Evolutionary conservation across 768 basidiomycete genomes (phyloP).

Genomic region (Leccinum arenicola): DNA sequence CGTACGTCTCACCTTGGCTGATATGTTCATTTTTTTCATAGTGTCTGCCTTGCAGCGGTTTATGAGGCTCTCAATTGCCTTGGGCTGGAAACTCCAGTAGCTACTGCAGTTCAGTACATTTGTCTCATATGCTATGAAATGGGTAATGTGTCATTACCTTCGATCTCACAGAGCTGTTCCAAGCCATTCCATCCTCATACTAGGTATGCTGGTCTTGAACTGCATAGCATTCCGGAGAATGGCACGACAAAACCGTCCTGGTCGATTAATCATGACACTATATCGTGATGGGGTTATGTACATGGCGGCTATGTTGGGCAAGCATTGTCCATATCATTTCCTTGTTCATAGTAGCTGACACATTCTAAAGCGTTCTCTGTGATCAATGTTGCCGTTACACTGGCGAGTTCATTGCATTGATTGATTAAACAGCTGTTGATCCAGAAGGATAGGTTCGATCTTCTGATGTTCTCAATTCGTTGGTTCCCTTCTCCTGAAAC

Average conservation of each 20-base stretch:
- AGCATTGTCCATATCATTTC: neutral
- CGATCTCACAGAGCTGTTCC: neutral
- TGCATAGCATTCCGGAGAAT: constrained; percentile 16
- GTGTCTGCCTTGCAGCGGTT: constrained; percentile 4
- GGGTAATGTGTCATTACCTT: neutral
- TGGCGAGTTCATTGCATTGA: constrained; percentile 4
- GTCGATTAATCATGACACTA: constrained; percentile 12
- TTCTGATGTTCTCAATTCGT: constrained; percentile 20
- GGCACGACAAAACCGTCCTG: constrained; percentile 7
- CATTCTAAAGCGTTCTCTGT: constrained; percentile 13
- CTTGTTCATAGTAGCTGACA: neutral
- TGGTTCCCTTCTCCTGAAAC: neutral
- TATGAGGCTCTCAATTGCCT: constrained; percentile 11
- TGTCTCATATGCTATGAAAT: constrained; percentile 16
- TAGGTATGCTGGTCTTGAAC: constrained; percentile 20
- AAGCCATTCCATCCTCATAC: neutral
- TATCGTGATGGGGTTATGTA: constrained; percentile 22
- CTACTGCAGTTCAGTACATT: constrained; percentile 8
- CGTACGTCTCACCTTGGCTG: neutral
- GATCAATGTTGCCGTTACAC: constrained; percentile 13
- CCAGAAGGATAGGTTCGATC: constrained; percentile 8
- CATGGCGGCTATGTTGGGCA: constrained; percentile 14
- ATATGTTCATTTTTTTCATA: neutral
- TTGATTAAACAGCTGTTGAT: neutral
- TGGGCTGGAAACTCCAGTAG: constrained; percentile 1